Evolutionary conservation across 2,329 filamentous ascomycete genomes (phyloP), one percentile per base, ranked within the genome.

Genomic region (Diaporthe sp.): DNA sequence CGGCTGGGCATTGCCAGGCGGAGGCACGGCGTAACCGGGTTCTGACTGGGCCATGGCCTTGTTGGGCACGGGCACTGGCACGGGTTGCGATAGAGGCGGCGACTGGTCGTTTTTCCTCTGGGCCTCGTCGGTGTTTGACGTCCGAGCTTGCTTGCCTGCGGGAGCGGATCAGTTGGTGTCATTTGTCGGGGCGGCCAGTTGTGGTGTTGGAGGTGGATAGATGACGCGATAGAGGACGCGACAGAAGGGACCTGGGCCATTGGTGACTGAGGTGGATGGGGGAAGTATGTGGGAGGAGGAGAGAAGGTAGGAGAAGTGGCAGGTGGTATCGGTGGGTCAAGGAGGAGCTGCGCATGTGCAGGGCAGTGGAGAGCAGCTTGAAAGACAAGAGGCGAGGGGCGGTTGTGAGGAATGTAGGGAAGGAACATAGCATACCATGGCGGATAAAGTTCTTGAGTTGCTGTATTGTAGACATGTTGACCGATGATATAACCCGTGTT

Each of bases 381-480:
- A n/a, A 27, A 44, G 42, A 12, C 42, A 30, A 30, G 55, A n/a
- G 37, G 25, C 65, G 55, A 17, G 44, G 19, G 39, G n/a, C 66
- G 35, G 50, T 30, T 27, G 53, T 37, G 61, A 55, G 42, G 50
- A 61, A 9, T 56, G 56, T 44, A 73, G 44, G 32, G 73, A 66
- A 75, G 30, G 69, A 70, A 70, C 87, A 72, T 86, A 92, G 90
- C 96, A 73, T 86, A 92, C 90, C 96, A 88, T 98, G 96, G 78
- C 96, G 94, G 85, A 98, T 97, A 85, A 98, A 97, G 85, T 98
- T 98, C 86, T 98, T 98, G 80, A 98, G 91, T 83, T 97, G 97
- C 87, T 98, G 96, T 86, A 98, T 97, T 78, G 90, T 91, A 80
- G 90, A 92, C 90, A 92, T 92, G 56, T 78, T 83, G 77, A 66